These are phyloP conservation scores for Peronospora tabacina DNA, from an alignment of 352 stramenopile species.

Conservation along the genomic window DNA sequence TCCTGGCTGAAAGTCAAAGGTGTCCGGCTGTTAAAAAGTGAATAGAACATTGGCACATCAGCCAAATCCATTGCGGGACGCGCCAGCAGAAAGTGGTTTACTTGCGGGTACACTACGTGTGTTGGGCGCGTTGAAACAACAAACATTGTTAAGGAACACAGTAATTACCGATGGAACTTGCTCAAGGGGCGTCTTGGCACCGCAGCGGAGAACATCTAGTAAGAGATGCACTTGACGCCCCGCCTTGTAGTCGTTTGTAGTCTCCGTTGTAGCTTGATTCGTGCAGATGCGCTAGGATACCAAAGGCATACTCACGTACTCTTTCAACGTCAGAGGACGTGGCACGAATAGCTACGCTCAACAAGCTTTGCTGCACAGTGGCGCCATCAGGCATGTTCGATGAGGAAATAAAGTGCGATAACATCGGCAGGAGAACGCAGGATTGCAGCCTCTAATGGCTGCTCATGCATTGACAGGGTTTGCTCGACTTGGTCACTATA, in stretches of 20 bases:
- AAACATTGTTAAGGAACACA: constrained; percentile 78
- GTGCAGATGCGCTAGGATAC: constrained; percentile 68
- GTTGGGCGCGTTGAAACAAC: constrained; percentile 55
- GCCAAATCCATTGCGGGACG: constrained; percentile 65
- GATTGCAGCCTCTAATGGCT: constrained; percentile 45
- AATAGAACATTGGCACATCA: constrained; percentile 87
- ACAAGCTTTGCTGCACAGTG: constrained; percentile 62
- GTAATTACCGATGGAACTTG: constrained; percentile 67
- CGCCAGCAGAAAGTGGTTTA: constrained; percentile 83
- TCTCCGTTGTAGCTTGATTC: constrained; percentile 51
- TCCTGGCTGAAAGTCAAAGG: constrained; percentile 71
- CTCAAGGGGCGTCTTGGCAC: constrained; percentile 40
- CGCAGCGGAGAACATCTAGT: constrained; percentile 71
- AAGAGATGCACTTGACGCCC: constrained; percentile 72
- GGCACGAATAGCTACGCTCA: constrained; percentile 61
- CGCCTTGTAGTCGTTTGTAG: constrained; percentile 53
- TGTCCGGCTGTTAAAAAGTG: constrained; percentile 75
- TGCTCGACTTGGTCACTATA: constrained; percentile 8
- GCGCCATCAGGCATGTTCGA: constrained; percentile 49
- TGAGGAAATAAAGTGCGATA: constrained; percentile 67
- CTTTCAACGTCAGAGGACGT: constrained; percentile 51
- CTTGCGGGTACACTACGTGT: constrained; percentile 64
- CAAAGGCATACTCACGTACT: constrained; percentile 61
- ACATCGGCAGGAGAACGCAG: constrained; percentile 69
- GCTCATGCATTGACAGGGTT: constrained; percentile 1